A percentile compares a stretch with the other conserved stretches of the same genome.
Evolutionary conservation across 2,329 filamentous ascomycete species (phyloP).

Genomic region (Nectriaceae sp.): DNA sequence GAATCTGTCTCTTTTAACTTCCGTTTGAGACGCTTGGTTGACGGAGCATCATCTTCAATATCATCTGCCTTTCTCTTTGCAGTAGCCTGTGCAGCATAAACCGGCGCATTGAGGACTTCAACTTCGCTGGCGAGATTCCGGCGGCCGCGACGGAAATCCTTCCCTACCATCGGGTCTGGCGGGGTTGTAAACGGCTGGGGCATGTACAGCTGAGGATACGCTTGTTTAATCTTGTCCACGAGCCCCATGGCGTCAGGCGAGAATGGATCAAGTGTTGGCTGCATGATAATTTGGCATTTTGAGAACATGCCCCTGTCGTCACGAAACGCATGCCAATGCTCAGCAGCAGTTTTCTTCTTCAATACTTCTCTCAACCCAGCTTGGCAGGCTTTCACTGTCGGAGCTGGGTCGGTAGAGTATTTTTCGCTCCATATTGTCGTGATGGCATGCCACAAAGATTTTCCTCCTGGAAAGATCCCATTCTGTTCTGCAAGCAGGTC

Average conservation of each 20-base stretch:
- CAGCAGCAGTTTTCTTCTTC: slow-evolving; percentile 36
- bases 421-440: slow-evolving; percentile 46
- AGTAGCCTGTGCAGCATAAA: slow-evolving; percentile 46
- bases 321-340: slow-evolving; percentile 48
- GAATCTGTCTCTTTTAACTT: slow-evolving; percentile 12
- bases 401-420: slow-evolving; percentile 42
- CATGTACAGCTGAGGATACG: slow-evolving; percentile 40
- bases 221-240: slow-evolving; percentile 49
- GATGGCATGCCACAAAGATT: slow-evolving; percentile 50
- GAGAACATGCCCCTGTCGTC: slow-evolving; percentile 42
- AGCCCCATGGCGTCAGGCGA: slow-evolving; percentile 43
- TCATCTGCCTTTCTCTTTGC: slow-evolving; percentile 34
- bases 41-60: slow-evolving; percentile 15
- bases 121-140: slow-evolving; percentile 45
- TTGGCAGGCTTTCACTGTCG: slow-evolving; percentile 41
- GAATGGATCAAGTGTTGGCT: slow-evolving; percentile 43
- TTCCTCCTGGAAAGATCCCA: slow-evolving; percentile 54
- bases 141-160: slow-evolving; percentile 32
- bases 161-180: slow-evolving; percentile 16
- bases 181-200: slow-evolving; percentile 25
- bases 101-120: slow-evolving; percentile 51
- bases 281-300: slow-evolving; percentile 47
- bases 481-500: slow-evolving; percentile 32
- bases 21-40: slow-evolving; percentile 25
- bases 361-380: slow-evolving; percentile 41